Percentiles rank a stretch among this genome's conserved stretches.
Evolutionary conservation across 352 stramenopile genomes (phyloP).

Genomic region (Globisporangium spinosum): DNA sequence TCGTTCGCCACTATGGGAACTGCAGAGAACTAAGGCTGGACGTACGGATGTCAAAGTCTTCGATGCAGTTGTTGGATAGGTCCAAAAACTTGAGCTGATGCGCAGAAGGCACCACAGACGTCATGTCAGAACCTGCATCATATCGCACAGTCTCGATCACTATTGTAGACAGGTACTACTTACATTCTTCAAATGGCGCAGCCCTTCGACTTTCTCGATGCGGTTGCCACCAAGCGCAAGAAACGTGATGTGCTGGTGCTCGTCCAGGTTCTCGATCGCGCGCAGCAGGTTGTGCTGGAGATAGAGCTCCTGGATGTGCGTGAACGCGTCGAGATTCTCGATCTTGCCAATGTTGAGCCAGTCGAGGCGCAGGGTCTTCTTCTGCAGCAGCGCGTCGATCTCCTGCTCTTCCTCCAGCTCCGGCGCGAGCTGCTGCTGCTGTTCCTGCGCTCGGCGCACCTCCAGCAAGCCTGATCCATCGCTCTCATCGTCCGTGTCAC

Average conservation of each 20-base stretch:
- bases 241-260: constrained; percentile 53
- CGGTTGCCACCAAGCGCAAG: constrained; percentile 62
- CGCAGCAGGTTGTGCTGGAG: constrained; percentile 73
- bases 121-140: constrained; percentile 1
- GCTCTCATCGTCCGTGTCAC: constrained; percentile 17
- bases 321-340: constrained; percentile 75
- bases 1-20: not conserved
- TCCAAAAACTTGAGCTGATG: constrained; percentile 71
- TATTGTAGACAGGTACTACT: constrained; percentile 14
- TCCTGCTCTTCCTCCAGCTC: constrained; percentile 21
- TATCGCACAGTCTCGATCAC: not conserved
- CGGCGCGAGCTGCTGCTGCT: not conserved
- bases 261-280: constrained; percentile 59
- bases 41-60: constrained; percentile 56
- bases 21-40: not conserved
- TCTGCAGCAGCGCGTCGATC: constrained; percentile 43
- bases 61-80: constrained; percentile 70
- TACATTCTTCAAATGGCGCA: constrained; percentile 56
- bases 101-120: not conserved
- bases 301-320: constrained; percentile 70
- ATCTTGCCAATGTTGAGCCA: constrained; percentile 69
- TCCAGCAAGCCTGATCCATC: not conserved
- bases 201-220: constrained; percentile 56
- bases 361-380: constrained; percentile 63
- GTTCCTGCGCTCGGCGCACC: not conserved